These are phyloP conservation scores for Evansstolkia leycettana DNA, from an alignment of 495 filamentous ascomycete genomes.

Conservation along the genomic window DNA sequence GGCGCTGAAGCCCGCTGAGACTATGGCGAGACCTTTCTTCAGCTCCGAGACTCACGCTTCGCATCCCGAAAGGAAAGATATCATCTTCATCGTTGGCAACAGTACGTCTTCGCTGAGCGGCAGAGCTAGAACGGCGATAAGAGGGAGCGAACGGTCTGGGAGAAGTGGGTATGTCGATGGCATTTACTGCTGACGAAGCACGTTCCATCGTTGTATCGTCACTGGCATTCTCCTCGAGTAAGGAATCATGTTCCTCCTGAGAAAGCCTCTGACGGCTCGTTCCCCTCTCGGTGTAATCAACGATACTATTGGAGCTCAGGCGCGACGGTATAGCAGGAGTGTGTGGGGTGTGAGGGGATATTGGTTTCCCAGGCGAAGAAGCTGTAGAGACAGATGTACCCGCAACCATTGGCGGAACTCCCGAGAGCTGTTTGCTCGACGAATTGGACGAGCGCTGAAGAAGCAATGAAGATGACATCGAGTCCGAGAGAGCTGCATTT, in stretches of 20 bases:
- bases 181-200: conserved; percentile 39
- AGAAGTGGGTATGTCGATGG: conserved; percentile 76
- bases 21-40: conserved; percentile 51
- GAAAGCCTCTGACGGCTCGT: conserved; percentile 12
- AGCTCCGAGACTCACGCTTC: conserved; percentile 64
- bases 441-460: conserved; percentile 72
- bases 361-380: conserved; percentile 81
- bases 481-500: conserved; percentile 74
- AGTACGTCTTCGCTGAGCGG: conserved; percentile 52
- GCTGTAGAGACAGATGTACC: conserved; percentile 73
- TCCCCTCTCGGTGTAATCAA: conserved; percentile 47
- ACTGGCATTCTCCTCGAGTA: conserved; percentile 23
- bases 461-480: conserved; percentile 72
- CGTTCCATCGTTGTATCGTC: conserved; percentile 30
- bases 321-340: conserved; percentile 86
- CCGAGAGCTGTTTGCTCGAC: conserved; percentile 73
- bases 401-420: conserved; percentile 72
- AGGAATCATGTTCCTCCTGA: conserved; percentile 22
- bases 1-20: conserved; percentile 42
- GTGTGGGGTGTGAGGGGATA: conserved; percentile 89
- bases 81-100: conserved; percentile 46
- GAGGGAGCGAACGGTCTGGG: conserved; percentile 49
- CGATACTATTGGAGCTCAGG: conserved; percentile 76
- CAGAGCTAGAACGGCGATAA: conserved; percentile 63
- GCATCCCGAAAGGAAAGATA: conserved; percentile 49